Evolutionary conservation across 2,329 filamentous ascomycete species (phyloP), one percentile per base, ranked within the genome.

Genomic region (Penicillium nordicum): DNA sequence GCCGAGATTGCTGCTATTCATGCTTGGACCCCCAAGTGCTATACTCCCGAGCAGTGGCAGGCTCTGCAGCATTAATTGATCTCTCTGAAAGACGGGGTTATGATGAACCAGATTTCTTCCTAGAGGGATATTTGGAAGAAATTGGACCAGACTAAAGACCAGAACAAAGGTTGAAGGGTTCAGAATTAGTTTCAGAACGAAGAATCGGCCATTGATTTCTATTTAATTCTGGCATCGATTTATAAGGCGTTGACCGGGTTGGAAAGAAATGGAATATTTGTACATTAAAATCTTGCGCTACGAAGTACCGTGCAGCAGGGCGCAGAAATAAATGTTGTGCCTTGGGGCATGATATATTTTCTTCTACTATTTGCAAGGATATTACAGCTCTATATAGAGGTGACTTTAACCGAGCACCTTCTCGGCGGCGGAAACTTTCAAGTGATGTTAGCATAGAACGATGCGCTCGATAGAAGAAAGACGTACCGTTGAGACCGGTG

Each of bases 11-110:
- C 90, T 16, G 84, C 84, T 62, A 96, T 97, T 66, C 92, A 97
- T 78, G 92, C 92, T 38, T 97, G 92, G 92, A 95, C 90, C 54
- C 90, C 92, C 29, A 95, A 92, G 77, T 96, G 92, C 74, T 89
- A 92, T 78, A 97, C 92, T 9, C 90, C 90, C 0, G 90, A 92
- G 68, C 90, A 97, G 78, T 96, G 89, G 86, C 84, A 90, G 77
- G 86, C 84, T 74, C 83, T 88, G 74, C 81, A 82, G 61, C 70
- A 75, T 63, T 70, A 65, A 61, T n/a, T 44, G 2, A 9, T 23
- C 2, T 21, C 9, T 21, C 5, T 9, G 7, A 27, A 36, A n/a
- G n/a, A 10, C 3, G 5, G 36, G 2, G 3, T 12, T 32, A 18
- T 34, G 14, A 37, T 36, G 38, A 44, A 40, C 12, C 16, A 41